Percentiles rank a stretch among this genome's conserved stretches.
phyloP scores from a whole-genome alignment of 2,329 filamentous ascomycete genomes.

The Fusarium aywerte region DNA sequence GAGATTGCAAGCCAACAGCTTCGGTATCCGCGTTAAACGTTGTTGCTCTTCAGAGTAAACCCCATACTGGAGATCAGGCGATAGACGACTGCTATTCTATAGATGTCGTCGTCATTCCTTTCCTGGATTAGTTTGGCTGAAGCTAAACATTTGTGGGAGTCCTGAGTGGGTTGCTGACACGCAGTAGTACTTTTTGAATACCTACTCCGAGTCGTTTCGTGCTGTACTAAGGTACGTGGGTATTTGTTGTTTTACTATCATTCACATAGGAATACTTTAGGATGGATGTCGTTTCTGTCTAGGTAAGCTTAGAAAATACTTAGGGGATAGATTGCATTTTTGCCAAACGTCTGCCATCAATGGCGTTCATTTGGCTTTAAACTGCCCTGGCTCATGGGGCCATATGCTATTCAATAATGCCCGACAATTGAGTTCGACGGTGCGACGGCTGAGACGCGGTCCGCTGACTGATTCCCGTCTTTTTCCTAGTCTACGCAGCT shows the following conservation, averaged over 20 bases:
- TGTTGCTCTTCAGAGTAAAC: slow-evolving; percentile 1
- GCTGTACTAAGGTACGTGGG: not conserved
- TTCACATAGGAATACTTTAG: too few species aligned
- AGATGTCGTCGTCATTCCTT: slow-evolving; percentile 33
- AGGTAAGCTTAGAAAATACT: too few species aligned
- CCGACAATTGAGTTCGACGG: slow-evolving; percentile 46
- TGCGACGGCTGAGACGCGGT: slow-evolving; percentile 45
- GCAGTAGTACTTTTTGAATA: slow-evolving; percentile 32
- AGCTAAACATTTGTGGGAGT: slow-evolving; percentile 28
- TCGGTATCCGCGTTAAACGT: slow-evolving; percentile 3
- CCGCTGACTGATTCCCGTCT: slow-evolving; percentile 46
- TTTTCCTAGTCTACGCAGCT: slow-evolving; percentile 44
- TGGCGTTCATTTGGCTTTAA: slow-evolving; percentile 18
- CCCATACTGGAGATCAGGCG: slow-evolving; percentile 26
- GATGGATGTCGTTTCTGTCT: not conserved
- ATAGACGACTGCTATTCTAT: slow-evolving; percentile 26
- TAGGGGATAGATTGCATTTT: not conserved
- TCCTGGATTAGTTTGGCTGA: slow-evolving; percentile 34
- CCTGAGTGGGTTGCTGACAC: slow-evolving; percentile 37
- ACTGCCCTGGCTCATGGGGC: slow-evolving; percentile 29
- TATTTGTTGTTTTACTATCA: not conserved
- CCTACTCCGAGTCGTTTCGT: slow-evolving; percentile 19
- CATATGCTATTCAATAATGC: slow-evolving; percentile 23
- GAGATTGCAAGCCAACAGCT: not conserved
- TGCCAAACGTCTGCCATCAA: not conserved